Evolutionary conservation across 345 rosid species (phyloP).

Genomic region (Citrus unshiu): DNA sequence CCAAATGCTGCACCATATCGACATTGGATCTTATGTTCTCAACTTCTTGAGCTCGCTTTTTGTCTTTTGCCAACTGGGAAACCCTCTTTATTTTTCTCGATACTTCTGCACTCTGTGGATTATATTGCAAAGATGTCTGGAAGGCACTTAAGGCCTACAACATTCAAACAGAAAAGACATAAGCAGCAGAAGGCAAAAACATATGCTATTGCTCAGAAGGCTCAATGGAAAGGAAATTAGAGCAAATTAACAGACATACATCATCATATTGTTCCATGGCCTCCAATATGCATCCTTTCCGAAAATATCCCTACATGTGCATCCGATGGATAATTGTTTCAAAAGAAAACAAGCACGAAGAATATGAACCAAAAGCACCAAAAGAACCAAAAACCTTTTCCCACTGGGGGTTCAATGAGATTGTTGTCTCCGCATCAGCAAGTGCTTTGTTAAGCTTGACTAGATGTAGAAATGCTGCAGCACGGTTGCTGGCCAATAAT

Average conservation of each 20-base stretch:
- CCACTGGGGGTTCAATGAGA: conserved; percentile 83
- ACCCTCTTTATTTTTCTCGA: conserved; percentile 79
- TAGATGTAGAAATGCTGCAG: conserved; percentile 88
- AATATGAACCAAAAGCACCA: neutral
- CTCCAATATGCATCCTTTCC: conserved; percentile 94
- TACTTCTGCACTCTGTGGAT: conserved; percentile 86
- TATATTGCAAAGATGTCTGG: conserved; percentile 63
- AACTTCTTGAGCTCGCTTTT: conserved; percentile 80
- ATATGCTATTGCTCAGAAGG: neutral
- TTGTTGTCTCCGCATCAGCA: conserved; percentile 85
- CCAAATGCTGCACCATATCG: conserved; percentile 69
- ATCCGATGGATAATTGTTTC: conserved; percentile 8
- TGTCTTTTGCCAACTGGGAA: conserved; percentile 65
- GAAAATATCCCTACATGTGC: conserved; percentile 73
- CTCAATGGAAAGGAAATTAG: conserved; percentile 1
- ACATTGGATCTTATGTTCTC: conserved; percentile 76
- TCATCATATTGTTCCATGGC: conserved; percentile 92
- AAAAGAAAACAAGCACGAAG: neutral
- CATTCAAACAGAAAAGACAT: neutral
- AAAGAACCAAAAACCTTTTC: conserved; percentile 57
- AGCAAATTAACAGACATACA: conserved; percentile 32
- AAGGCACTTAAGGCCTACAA: conserved; percentile 76
- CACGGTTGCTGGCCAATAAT: conserved; percentile 68
- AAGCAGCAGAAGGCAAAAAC: neutral
- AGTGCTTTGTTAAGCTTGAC: conserved; percentile 93